Evolutionary conservation across 139 green algal genomes (phyloP).

Genomic region (Zygnema circumcarinatum): DNA sequence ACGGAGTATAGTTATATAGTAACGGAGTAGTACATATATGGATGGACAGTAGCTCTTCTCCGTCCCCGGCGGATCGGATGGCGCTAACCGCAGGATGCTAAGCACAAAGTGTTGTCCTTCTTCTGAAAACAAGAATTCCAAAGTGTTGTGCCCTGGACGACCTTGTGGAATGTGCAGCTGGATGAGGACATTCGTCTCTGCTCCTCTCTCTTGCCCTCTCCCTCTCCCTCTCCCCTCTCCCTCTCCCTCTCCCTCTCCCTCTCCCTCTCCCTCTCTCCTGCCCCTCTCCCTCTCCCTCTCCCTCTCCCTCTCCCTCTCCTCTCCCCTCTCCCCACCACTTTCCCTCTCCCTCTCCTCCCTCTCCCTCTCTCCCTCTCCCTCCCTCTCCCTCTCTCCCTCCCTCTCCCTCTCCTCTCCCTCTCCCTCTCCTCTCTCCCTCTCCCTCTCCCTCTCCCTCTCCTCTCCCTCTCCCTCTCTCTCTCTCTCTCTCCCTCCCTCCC

Average conservation of each 20-base stretch:
- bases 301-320: background rate
- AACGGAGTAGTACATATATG: too few species aligned
- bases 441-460: conserved; percentile 5
- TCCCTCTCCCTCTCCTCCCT: conserved; percentile 19
- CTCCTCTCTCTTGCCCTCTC: background rate
- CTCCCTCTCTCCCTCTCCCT: background rate
- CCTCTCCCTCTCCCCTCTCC: background rate
- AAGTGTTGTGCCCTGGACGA: too few species aligned
- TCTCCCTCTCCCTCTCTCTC: background rate
- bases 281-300: background rate
- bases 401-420: background rate
- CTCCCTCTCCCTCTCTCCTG: background rate
- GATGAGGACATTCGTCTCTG: too few species aligned
- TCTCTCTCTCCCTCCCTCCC: background rate
- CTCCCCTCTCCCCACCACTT: conserved; percentile 4
- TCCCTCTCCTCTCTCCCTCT: background rate
- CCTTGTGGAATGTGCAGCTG: too few species aligned
- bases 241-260: background rate
- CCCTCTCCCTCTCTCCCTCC: background rate
- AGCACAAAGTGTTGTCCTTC: too few species aligned
- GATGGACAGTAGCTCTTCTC: too few species aligned
- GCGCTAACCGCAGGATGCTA: too few species aligned
- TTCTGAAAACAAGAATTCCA: too few species aligned
- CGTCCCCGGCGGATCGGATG: too few species aligned
- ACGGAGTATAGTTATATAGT: too few species aligned